Evolutionary conservation across 805 yeast species (phyloP).

Genomic region (Babjeviella inositovora): DNA sequence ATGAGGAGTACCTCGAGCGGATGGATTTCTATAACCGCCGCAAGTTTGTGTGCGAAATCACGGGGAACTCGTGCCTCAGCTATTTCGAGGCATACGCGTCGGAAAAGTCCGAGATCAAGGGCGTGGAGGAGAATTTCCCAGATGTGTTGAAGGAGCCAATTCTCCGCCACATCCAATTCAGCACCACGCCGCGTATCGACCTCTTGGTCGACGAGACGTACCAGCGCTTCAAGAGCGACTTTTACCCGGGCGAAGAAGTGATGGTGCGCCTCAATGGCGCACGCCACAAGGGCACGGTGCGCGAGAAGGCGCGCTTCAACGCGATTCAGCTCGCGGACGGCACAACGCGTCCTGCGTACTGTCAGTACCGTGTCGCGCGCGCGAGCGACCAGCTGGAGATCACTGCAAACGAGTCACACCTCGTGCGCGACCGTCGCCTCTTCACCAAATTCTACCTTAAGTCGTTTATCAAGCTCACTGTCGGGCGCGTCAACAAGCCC

Average conservation of each 20-base stretch:
- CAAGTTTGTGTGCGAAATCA: slow-evolving; percentile 88
- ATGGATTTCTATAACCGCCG: slow-evolving; percentile 58
- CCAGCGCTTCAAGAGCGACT: slow-evolving; percentile 59
- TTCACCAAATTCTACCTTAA: slow-evolving; percentile 85
- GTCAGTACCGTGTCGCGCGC: slow-evolving; percentile 51
- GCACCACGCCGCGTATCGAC: slow-evolving; percentile 69
- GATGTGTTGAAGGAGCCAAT: slow-evolving; percentile 87
- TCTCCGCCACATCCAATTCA: slow-evolving; percentile 71
- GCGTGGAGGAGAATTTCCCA: slow-evolving; percentile 58
- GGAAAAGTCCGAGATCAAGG: slow-evolving; percentile 39
- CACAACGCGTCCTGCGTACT: slow-evolving; percentile 27
- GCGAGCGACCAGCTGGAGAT: slow-evolving; percentile 34
- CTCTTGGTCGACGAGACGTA: slow-evolving; percentile 80
- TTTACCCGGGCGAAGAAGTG: slow-evolving; percentile 83
- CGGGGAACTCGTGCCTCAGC: slow-evolving; percentile 85
- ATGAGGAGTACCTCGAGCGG: slow-evolving; percentile 60
- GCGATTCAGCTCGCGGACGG: slow-evolving; percentile 19
- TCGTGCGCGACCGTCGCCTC: slow-evolving; percentile 69
- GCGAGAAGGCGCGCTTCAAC: slow-evolving; percentile 77
- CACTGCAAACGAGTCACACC: slow-evolving; percentile 57
- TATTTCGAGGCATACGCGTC: slow-evolving; percentile 77
- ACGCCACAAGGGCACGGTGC: slow-evolving; percentile 41
- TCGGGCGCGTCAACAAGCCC: slow-evolving; percentile 61
- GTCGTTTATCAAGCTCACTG: slow-evolving; percentile 69
- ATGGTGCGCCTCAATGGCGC: slow-evolving; percentile 28